These are phyloP conservation scores for Pleurozium schreberi DNA, from an alignment of 225 moss, liverwort and hornwort genomes.

Conservation along the genomic window DNA sequence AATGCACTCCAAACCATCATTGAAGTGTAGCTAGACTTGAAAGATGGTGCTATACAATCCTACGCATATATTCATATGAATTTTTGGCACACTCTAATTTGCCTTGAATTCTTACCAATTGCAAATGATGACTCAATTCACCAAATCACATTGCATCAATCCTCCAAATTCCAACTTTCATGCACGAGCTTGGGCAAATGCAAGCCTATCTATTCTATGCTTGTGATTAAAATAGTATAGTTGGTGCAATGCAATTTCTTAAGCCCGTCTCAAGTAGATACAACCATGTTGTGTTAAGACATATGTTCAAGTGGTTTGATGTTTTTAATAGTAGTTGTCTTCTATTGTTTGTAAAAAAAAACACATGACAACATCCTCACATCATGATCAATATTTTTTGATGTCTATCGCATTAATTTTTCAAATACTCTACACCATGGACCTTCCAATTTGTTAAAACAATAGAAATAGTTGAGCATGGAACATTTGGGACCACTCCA, in stretches of 20 bases:
- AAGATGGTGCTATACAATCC: neutral
- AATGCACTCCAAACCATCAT: neutral
- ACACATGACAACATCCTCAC: neutral
- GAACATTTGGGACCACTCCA: neutral
- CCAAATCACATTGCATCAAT: neutral
- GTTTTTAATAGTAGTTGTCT: neutral
- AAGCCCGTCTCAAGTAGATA: neutral
- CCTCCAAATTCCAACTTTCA: neutral
- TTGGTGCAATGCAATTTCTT: neutral
- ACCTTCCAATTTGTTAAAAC: neutral
- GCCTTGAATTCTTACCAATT: neutral
- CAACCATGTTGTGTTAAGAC: neutral
- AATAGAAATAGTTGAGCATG: neutral
- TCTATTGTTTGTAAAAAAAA: neutral
- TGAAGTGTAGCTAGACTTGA: rapidly evolving
- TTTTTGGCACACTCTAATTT: neutral
- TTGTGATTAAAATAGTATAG: neutral
- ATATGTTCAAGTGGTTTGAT: neutral
- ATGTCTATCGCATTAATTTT: neutral
- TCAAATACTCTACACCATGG: neutral
- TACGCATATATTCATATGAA: neutral
- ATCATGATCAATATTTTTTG: rapidly evolving
- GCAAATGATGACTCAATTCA: rapidly evolving
- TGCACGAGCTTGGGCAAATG: neutral
- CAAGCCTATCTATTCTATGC: neutral